Base-by-base conservation (phyloP, 2,329 filamentous ascomycete species). In the Aspergillus pseudoviridinutans region DNA sequence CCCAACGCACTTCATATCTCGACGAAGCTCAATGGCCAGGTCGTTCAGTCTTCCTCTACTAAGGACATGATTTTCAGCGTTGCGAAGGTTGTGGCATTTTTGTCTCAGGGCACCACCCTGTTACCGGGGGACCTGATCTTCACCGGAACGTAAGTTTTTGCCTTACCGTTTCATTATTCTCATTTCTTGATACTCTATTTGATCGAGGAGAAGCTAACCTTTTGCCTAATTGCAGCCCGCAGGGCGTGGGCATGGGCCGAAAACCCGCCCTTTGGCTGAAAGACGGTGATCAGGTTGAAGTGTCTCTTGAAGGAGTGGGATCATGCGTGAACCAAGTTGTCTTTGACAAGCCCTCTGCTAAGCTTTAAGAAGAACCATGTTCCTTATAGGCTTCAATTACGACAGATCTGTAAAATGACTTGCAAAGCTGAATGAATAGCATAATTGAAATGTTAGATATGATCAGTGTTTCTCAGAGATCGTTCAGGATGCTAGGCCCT, bases 191-290 rank as follows among this genome's bases (percentile, higher is more conserved):
- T 81, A 88, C 58, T 74, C 83, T 0, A 83, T 86, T 65, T 27
- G 28, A 10, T 51, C 22, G 25, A 42, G 25, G 47, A 9, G 14
- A 49, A 27, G 32, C 54, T 61, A 3, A 57, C 28, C n/a, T 20
- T 6, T 29, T 25, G 14, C 20, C 28, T 32, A 50, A 42, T 38
- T 9, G n/a, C 53, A 86, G 83, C 9, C 88, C 87, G 0, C 82
- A 85, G 59, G 88, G 88, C 32, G 88, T 91, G 22, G 88, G 86
- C 1, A 87, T 88, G 83, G 88, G 87, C 14, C 80, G 83, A 51
- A 86, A 82, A 56, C 87, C 87, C 3, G 83, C 81, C 57, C 64
- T 88, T 9, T 90, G 87, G 86, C 74, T 91, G 56, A 85, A 87
- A 71, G 81, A 91, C 69, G 86, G 87, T 4, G 88, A 91, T 70